Evolutionary conservation across 2,329 filamentous ascomycete genomes (phyloP).

Genomic region (Neonectria magnoliae): DNA sequence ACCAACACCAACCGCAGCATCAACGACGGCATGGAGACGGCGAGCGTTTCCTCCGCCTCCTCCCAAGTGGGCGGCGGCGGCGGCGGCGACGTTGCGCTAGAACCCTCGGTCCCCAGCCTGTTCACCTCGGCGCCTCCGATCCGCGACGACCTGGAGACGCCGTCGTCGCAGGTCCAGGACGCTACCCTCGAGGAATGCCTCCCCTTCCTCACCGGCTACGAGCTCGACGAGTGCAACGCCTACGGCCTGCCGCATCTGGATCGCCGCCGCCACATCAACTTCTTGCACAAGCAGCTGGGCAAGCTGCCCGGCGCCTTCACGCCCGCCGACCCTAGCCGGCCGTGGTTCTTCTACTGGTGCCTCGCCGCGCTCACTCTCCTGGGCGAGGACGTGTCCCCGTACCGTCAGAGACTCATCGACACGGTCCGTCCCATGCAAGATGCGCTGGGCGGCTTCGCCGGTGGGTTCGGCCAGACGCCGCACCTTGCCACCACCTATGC

Average conservation of each 20-base stretch:
- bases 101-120: conserved; percentile 59
- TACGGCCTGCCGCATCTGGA: conserved; percentile 81
- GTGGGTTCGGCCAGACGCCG: conserved; percentile 89
- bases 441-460: conserved; percentile 84
- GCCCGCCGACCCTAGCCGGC: conserved; percentile 83
- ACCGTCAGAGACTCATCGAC: conserved; percentile 74
- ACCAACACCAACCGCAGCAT: conserved; percentile 2
- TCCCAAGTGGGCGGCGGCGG: conserved; percentile 6
- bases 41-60: conserved; percentile 11
- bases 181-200: conserved; percentile 75
- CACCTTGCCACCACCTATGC: conserved; percentile 94
- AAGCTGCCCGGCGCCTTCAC: conserved; percentile 76
- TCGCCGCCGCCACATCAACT: conserved; percentile 68
- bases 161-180: conserved; percentile 74
- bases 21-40: conserved; percentile 12
- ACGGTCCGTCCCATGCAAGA: conserved; percentile 89
- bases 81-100: conserved; percentile 19
- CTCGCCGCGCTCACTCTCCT: conserved; percentile 79
- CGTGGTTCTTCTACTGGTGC: conserved; percentile 96
- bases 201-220: conserved; percentile 70
- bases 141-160: conserved; percentile 72
- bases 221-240: conserved; percentile 68
- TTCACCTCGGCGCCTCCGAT: conserved; percentile 70
- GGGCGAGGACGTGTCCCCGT: conserved; percentile 76
- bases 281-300: conserved; percentile 67